Conservation (phyloP, 2,329 filamentous ascomycete genomes). For the Elsinoe australis region DNA sequence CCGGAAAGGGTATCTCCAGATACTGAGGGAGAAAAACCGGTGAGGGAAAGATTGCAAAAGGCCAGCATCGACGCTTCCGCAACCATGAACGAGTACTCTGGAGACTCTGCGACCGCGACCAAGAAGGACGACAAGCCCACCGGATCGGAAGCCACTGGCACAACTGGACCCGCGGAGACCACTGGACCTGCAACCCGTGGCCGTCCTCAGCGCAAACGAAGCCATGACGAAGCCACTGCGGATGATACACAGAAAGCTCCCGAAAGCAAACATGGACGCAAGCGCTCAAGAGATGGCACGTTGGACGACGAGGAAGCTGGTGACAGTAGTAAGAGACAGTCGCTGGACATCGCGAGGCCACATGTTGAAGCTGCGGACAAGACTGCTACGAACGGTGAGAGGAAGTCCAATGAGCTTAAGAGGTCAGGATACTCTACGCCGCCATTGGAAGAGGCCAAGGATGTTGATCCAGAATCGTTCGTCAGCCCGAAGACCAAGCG, state of each 20-base stretch:
- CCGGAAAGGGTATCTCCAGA: slow-evolving; percentile 28
- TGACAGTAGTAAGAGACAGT: slow-evolving; percentile 27
- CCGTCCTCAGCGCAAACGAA: slow-evolving; percentile 39
- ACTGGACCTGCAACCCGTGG: slow-evolving; percentile 26
- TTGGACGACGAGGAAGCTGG: slow-evolving; percentile 30
- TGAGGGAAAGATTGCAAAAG: slow-evolving; percentile 54
- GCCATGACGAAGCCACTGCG: slow-evolving; percentile 39
- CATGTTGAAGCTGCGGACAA: slow-evolving; percentile 21
- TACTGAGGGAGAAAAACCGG: slow-evolving; percentile 48
- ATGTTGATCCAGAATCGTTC: slow-evolving; percentile 24
- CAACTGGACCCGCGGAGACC: background rate
- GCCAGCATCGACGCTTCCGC: slow-evolving; percentile 47
- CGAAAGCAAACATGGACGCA: slow-evolving; percentile 37
- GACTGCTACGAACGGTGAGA: slow-evolving; percentile 16
- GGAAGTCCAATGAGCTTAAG: slow-evolving; percentile 25
- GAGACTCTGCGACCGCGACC: slow-evolving; percentile 14
- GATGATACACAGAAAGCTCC: slow-evolving; percentile 31
- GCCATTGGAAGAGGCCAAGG: slow-evolving; percentile 17
- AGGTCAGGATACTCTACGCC: slow-evolving; percentile 17
- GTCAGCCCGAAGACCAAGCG: slow-evolving; percentile 45
- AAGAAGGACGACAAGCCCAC: slow-evolving; percentile 8
- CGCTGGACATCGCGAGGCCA: background rate
- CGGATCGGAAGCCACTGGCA: slow-evolving; percentile 17
- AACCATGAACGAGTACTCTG: slow-evolving; percentile 3
- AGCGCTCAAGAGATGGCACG: slow-evolving; percentile 41